Evolutionary conservation across 495 filamentous ascomycete species (phyloP), one percentile per base, ranked within the genome.

Genomic region (Xylaria intraflava): DNA sequence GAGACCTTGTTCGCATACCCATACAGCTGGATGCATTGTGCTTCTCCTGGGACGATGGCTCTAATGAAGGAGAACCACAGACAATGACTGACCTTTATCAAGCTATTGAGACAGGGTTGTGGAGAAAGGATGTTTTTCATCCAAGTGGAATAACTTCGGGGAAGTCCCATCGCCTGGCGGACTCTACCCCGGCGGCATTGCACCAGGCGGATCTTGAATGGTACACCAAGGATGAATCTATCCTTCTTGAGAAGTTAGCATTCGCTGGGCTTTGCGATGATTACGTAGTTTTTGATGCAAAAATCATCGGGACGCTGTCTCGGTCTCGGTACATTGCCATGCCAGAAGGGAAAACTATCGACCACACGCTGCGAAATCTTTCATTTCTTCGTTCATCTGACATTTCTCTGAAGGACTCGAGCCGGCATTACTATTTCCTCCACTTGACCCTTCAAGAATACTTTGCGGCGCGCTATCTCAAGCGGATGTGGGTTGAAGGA

Each of bases 11-110:
- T 24, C 69, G 57, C 27, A 74, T 74, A 30, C 71, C 69, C 0
- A 66, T 72, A 46, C 66, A 67, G 49, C 56, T 72, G 19, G 69
- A 71, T 59, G 67, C 68, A 12, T 45, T 72, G 3, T 72, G 69
- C 52, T 69, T 44, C 6, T 10, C 24, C 19, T 44, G 42, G 42
- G 23, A 44, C 20, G 24, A 44, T 20, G 6, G n/a, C 24, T 29
- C 42, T 12, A 2, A 19, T 1, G 5, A 14, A 60, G 46, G 4
- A 60, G 46, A 63, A 33, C 41, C 66, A 64, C 62, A 38, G 24
- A 29, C 42, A 12, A 44, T 44, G 42, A 44, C 17, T 10, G 24
- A 29, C 9, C 12, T 27, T 19, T 29, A 29, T 14, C 42, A 44
- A 16, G 24, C 17, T 1, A 44, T 44, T 27, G 42, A 44, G 23